Base-by-base conservation (phyloP, 2,329 filamentous ascomycete species). In the Pochonia chlamydosporia region DNA sequence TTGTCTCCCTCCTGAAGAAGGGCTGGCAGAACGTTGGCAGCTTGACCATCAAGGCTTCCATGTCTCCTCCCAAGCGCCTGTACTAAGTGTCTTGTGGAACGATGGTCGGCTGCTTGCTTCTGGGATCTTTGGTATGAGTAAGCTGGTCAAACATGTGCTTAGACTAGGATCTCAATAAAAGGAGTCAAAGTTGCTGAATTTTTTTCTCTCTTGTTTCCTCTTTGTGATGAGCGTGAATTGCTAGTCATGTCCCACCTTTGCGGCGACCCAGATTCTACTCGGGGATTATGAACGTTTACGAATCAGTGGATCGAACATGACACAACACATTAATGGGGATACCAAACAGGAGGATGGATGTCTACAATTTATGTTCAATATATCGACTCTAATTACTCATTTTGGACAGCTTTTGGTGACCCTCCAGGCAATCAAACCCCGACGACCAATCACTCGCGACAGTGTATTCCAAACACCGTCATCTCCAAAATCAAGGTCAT, bases 1-100 rank as follows among this genome's bases (percentile, higher is more conserved):
- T 99, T 59, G 92, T 99, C 73, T 96, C 90, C 58, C 82, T 99
- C 63, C 81, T 99, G 72, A 99, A 99, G 90, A 99, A 99, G 89
- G 93, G 93, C 73, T 99, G 93, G 93, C 93, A 99, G 84, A 99
- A 99, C 84, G 93, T 99, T 68, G 93, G 93, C 72, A 93, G 87
- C 82, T 84, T 99, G 79, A 96, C 91, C 72, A 93, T 99, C 84
- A 99, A 99, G 89, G 93, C 93, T 78, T 88, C 88, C 80, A 99
- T 99, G 93, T 96, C 89, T 75, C 93, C 93, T 62, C 93, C 93
- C 63, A 93, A 90, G 83, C 90, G 93, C 70, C 78, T 99, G 63
- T 99, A 96, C 84, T 99, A 97, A 73, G 65, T 54, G 45, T 25
- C 35, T 33, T 9, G n/a, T n/a, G 18, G 20, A 23, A 10, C 18